phyloP scores from a whole-genome alignment of 225 moss, liverwort and hornwort genomes.

The Asterella californica region DNA sequence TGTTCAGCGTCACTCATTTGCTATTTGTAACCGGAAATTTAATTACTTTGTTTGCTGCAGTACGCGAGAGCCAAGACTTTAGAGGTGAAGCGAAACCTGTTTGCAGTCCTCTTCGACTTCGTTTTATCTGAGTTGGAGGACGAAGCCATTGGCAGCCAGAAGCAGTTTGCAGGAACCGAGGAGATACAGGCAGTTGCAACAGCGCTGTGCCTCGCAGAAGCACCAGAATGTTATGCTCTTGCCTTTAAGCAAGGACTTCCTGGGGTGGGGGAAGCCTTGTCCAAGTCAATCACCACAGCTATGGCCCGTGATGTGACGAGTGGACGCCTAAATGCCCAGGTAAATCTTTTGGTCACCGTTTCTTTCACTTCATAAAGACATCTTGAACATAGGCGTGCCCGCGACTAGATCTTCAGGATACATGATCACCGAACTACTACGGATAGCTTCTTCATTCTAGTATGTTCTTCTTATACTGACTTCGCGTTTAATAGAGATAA shows the following conservation, averaged over 20 bases:
- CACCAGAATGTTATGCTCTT: slow-evolving; percentile 82
- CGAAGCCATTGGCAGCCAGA: slow-evolving; percentile 42
- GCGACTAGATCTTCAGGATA: background rate
- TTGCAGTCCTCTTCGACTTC: slow-evolving; percentile 86
- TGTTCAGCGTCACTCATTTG: background rate
- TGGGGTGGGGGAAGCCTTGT: slow-evolving; percentile 78
- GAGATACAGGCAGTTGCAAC: slow-evolving; percentile 88
- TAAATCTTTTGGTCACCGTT: slow-evolving; percentile 26
- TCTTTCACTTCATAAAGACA: background rate
- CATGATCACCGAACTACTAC: background rate
- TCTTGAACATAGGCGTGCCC: no score
- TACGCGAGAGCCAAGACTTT: slow-evolving; percentile 75
- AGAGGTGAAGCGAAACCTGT: slow-evolving; percentile 79
- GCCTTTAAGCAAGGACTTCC: slow-evolving; percentile 90
- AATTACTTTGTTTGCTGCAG: slow-evolving; percentile 37
- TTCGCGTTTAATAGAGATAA: background rate
- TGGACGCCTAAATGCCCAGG: slow-evolving; percentile 80
- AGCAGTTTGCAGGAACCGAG: slow-evolving; percentile 55
- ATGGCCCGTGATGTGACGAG: slow-evolving; percentile 91
- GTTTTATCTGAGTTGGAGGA: slow-evolving; percentile 60
- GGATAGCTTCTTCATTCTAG: background rate
- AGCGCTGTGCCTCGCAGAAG: slow-evolving; percentile 80
- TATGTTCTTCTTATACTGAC: background rate
- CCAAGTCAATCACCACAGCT: slow-evolving; percentile 77
- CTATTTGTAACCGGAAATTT: background rate